These are phyloP conservation scores for Knufia fluminis DNA, from an alignment of 2,329 filamentous ascomycete species.

Conservation along the genomic window DNA sequence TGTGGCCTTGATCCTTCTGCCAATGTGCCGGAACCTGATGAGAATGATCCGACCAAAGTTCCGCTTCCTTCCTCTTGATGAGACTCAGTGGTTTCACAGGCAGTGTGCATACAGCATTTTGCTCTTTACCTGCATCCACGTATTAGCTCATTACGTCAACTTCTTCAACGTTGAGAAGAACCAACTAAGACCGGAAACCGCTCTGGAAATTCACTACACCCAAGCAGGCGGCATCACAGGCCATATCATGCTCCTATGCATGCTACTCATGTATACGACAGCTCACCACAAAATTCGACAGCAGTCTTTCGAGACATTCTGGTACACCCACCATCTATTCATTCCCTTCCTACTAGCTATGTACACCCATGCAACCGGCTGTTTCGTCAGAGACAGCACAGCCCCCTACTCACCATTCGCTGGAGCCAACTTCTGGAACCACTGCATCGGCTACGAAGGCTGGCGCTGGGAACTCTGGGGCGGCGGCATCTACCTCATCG, in stretches of 20 bases:
- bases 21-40: conserved; percentile 88
- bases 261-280: conserved; percentile 96
- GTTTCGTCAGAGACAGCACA: conserved; percentile 81
- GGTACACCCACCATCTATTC: conserved; percentile 99
- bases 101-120: conserved; percentile 87
- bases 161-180: conserved; percentile 90
- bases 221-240: conserved; percentile 87
- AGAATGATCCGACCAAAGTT: conserved; percentile 78
- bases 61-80: conserved; percentile 83
- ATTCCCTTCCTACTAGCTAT: conserved; percentile 87
- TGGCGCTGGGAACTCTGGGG: conserved; percentile 95
- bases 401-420: conserved; percentile 74
- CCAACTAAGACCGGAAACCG: conserved; percentile 70
- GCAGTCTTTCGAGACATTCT: conserved; percentile 96
- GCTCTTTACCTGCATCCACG: conserved; percentile 71
- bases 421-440: conserved; percentile 70
- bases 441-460: conserved; percentile 90
- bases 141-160: conserved; percentile 83
- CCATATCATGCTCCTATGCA: conserved; percentile 97
- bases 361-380: conserved; percentile 92
- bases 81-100: conserved; percentile 93
- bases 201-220: conserved; percentile 83
- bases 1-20: conserved; percentile 76
- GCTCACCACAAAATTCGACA: conserved; percentile 88
- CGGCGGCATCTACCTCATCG: conserved; percentile 73